Evolutionary conservation across 75 land plant genomes (phyloP).

Genomic region (Pinus albicaulis): DNA sequence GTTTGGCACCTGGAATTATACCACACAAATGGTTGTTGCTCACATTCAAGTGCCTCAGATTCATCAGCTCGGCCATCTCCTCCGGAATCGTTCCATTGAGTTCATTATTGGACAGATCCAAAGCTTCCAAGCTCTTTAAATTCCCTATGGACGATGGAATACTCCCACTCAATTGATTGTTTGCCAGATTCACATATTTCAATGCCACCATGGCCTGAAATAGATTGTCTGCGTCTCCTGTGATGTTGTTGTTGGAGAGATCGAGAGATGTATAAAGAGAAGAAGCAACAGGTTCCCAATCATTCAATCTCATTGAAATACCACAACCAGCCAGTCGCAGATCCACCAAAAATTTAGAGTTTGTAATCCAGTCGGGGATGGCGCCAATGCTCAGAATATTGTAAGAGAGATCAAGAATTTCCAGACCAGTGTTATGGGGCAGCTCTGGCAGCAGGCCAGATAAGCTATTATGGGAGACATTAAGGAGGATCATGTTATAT

Average conservation of each 20-base stretch:
- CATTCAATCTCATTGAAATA: constrained; percentile 22
- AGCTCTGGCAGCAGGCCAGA: constrained; percentile 34
- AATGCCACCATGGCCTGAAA: constrained; percentile 24
- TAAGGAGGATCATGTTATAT: constrained; percentile 13
- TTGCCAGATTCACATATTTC: constrained; percentile 20
- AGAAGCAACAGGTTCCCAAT: constrained; percentile 29
- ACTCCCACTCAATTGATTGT: constrained; percentile 21
- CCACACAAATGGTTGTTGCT: constrained; percentile 51
- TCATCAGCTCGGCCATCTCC: constrained; percentile 12
- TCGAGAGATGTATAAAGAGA: constrained; percentile 35
- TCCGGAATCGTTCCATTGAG: constrained; percentile 40
- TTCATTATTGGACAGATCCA: constrained; percentile 46
- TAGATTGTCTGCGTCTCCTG: constrained; percentile 30
- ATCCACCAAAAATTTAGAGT: constrained; percentile 20
- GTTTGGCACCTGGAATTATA: constrained; percentile 25
- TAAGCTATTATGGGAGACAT: constrained; percentile 35
- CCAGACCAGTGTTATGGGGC: constrained; percentile 22
- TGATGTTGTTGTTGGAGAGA: constrained; percentile 35
- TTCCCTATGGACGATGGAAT: background rate
- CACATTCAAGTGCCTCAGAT: constrained; percentile 26
- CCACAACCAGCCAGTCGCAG: constrained; percentile 41
- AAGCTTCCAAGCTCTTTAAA: constrained; percentile 21
- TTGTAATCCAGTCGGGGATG: constrained; percentile 36
- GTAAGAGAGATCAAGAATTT: constrained; percentile 38
- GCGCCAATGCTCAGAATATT: constrained; percentile 23